Evolutionary conservation across 2,329 filamentous ascomycete genomes (phyloP).

Genomic region (Penicillium concentricum): DNA sequence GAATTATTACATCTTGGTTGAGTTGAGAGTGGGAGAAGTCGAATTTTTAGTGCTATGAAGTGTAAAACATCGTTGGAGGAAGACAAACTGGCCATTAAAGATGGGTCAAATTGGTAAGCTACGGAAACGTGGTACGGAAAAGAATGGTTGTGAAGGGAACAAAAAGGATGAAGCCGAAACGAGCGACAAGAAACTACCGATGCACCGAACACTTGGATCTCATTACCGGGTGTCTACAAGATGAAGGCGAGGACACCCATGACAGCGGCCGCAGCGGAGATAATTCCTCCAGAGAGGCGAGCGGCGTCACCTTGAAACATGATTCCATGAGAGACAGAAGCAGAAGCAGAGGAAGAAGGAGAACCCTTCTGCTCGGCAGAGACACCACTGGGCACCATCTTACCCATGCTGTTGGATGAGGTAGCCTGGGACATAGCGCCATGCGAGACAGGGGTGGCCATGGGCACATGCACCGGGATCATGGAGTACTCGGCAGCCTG

Average conservation of each 20-base stretch:
- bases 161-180: neutral
- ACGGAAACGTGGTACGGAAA: constrained; percentile 8
- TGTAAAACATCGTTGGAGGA: constrained; percentile 1
- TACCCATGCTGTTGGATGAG: constrained; percentile 22
- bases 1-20: neutral
- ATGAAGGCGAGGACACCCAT: constrained; percentile 30
- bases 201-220: neutral
- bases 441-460: constrained; percentile 12
- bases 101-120: neutral
- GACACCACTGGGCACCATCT: constrained; percentile 44
- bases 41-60: accelerated
- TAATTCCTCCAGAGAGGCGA: constrained; percentile 22
- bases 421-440: constrained; percentile 27
- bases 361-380: constrained; percentile 23
- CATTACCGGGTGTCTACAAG: constrained; percentile 16
- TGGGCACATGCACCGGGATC: constrained; percentile 31
- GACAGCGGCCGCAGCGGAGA: constrained; percentile 24
- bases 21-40: no score
- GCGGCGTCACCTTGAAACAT: constrained; percentile 29
- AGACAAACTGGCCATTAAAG: constrained; percentile 12
- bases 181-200: constrained; percentile 10
- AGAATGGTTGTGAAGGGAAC: neutral
- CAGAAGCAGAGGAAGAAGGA: constrained; percentile 40
- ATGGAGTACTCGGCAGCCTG: constrained; percentile 20
- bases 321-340: constrained; percentile 16